Conservation (phyloP, 2,329 filamentous ascomycete genomes). For the Trichoderma aggressivum region DNA sequence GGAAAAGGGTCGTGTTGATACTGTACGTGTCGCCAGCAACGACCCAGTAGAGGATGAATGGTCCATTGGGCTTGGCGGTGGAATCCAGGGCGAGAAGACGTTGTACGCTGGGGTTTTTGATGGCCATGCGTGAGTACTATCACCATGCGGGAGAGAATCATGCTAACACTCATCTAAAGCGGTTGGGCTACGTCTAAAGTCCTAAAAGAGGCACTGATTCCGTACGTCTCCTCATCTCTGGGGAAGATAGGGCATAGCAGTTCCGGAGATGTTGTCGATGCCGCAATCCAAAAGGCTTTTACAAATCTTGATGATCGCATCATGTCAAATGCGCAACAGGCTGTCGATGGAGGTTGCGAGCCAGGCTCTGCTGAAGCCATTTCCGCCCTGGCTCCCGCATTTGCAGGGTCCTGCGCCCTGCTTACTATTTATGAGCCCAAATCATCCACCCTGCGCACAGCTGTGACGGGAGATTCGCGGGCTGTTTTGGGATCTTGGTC, state of each 20-base stretch:
- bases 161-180: constrained; percentile 23
- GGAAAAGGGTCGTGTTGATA: constrained; percentile 32
- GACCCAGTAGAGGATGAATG: constrained; percentile 36
- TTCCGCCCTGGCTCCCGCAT: constrained; percentile 35
- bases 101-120: constrained; percentile 44
- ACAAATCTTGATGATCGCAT: constrained; percentile 56
- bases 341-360: constrained; percentile 28
- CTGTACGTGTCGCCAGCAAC: constrained; percentile 36
- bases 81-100: constrained; percentile 28
- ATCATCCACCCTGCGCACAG: constrained; percentile 54
- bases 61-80: constrained; percentile 32
- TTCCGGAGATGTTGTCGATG: constrained; percentile 47
- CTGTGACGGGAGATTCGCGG: constrained; percentile 65
- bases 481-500: constrained; percentile 57
- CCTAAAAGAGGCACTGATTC: constrained; percentile 41
- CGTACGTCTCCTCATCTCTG: constrained; percentile 39
- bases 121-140: constrained; percentile 44
- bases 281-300: constrained; percentile 57
- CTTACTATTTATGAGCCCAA: constrained; percentile 59
- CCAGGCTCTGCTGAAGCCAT: constrained; percentile 30
- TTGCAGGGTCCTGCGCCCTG: constrained; percentile 60
- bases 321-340: constrained; percentile 36
- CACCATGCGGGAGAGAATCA: neutral
- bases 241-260: constrained; percentile 27
- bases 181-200: constrained; percentile 42